Evolutionary conservation across 139 green algal species (phyloP).

Genomic region (Tetradesmus obliquus): DNA sequence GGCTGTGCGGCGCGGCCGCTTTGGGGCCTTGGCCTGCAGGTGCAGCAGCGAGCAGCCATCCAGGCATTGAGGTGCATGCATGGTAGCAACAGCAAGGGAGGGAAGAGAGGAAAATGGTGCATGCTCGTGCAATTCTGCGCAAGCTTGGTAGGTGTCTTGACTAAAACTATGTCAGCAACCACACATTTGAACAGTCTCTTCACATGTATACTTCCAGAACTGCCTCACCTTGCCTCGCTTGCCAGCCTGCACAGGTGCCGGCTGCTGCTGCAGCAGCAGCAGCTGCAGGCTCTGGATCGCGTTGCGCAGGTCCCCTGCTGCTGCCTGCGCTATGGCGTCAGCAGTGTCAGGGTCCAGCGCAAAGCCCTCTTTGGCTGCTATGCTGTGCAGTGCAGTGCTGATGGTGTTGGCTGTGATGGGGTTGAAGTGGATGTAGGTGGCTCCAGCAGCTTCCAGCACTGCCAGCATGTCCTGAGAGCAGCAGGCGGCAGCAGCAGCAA

Average conservation of each 20-base stretch:
- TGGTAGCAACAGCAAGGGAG: background rate
- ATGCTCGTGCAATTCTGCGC: no score
- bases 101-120: background rate
- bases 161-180: background rate
- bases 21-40: background rate
- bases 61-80: background rate
- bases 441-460: slow-evolving; percentile 58
- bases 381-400: slow-evolving; percentile 53
- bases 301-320: slow-evolving; percentile 60
- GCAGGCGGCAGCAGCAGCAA: background rate
- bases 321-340: slow-evolving; percentile 48
- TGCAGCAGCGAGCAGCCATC: background rate
- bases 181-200: background rate
- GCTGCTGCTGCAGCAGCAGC: slow-evolving; percentile 20
- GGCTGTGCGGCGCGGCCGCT: background rate
- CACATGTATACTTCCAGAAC: background rate
- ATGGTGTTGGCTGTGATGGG: slow-evolving; percentile 64
- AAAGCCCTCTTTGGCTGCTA: slow-evolving; percentile 25
- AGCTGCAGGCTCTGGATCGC: slow-evolving; percentile 63
- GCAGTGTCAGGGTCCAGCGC: slow-evolving; percentile 7
- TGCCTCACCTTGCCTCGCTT: slow-evolving; percentile 16
- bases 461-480: slow-evolving; percentile 67
- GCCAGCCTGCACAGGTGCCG: background rate
- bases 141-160: no score
- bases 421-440: slow-evolving; percentile 75